These are phyloP conservation scores for Heracleum sosnowskyi DNA, from an alignment of 129 eudicot genomes.

Conservation along the genomic window DNA sequence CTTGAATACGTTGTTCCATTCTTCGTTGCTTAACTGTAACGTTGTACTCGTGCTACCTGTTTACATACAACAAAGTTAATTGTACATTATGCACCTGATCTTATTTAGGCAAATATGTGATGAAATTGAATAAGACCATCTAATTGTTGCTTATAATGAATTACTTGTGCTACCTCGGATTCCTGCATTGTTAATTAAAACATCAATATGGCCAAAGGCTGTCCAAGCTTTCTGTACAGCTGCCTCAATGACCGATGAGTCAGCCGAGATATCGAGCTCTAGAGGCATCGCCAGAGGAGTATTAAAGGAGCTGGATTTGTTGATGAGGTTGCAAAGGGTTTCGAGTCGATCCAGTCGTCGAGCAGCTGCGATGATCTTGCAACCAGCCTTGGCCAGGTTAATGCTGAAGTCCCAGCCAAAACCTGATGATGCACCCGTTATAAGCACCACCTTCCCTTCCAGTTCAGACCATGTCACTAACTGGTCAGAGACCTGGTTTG, in stretches of 20 bases:
- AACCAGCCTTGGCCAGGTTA: slow-evolving; percentile 36
- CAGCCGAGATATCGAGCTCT: slow-evolving; percentile 35
- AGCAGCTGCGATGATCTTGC: slow-evolving; percentile 34
- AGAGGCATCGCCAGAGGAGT: slow-evolving; percentile 26
- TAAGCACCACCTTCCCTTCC: slow-evolving; percentile 31
- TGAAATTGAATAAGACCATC: no score
- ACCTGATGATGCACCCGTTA: slow-evolving; percentile 47
- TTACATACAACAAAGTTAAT: no score
- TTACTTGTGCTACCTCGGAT: neutral
- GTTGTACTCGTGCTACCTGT: neutral
- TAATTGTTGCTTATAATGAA: no score
- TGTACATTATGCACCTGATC: neutral
- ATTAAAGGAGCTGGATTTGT: neutral
- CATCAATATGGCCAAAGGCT: slow-evolving; percentile 10
- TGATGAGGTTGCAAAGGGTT: slow-evolving; percentile 27
- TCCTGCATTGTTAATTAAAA: slow-evolving; percentile 1
- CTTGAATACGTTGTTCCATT: neutral
- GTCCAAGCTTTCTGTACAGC: slow-evolving; percentile 42
- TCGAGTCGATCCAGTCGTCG: slow-evolving; percentile 21
- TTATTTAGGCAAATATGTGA: no score
- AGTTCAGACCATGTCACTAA: slow-evolving; percentile 41
- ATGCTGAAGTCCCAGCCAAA: slow-evolving; percentile 36
- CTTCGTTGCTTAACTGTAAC: neutral
- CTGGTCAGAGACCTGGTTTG: slow-evolving; percentile 10
- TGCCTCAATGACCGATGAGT: slow-evolving; percentile 32